Percentiles rank a stretch among this genome's conserved stretches.
These are phyloP conservation scores for Tympanopsis confertula DNA, from an alignment of 2,329 filamentous ascomycete genomes.

Conservation along the genomic window DNA sequence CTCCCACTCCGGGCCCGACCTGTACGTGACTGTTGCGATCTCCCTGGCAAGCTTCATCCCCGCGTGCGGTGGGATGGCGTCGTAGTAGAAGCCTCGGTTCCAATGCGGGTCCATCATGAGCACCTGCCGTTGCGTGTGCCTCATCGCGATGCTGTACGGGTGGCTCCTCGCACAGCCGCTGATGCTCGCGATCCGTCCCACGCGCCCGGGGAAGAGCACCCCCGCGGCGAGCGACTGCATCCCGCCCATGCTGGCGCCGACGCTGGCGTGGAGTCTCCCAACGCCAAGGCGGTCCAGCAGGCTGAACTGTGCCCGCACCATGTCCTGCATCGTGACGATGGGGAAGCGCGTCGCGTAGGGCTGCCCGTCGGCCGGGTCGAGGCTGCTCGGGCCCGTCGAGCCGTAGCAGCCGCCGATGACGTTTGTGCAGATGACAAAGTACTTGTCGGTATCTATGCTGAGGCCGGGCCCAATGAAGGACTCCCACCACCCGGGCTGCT, in stretches of 20 bases:
- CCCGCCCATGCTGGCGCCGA: constrained; percentile 94
- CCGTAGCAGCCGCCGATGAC: constrained; percentile 93
- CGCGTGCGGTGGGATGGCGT: constrained; percentile 74
- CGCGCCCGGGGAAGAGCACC: constrained; percentile 68
- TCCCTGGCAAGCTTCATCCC: constrained; percentile 97
- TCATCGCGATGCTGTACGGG: constrained; percentile 97
- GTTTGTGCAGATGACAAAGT: constrained; percentile 91
- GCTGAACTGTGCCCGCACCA: constrained; percentile 91
- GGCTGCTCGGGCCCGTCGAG: constrained; percentile 77
- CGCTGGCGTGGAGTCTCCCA: constrained; percentile 72
- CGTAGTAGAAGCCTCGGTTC: constrained; percentile 91
- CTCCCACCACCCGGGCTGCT: constrained; percentile 95
- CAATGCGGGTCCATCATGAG: constrained; percentile 99
- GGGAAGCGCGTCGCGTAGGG: constrained; percentile 90
- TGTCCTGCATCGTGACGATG: constrained; percentile 89
- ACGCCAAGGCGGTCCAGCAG: constrained; percentile 73
- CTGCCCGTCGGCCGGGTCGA: constrained; percentile 79
- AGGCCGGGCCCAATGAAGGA: constrained; percentile 86
- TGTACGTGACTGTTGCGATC: constrained; percentile 97
- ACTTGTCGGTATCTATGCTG: constrained; percentile 80
- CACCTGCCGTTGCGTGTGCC: constrained; percentile 92
- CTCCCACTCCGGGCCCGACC: constrained; percentile 95
- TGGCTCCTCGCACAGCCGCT: constrained; percentile 89
- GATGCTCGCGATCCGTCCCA: constrained; percentile 75
- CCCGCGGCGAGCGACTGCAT: constrained; percentile 93